A percentile compares a stretch with the other conserved stretches of the same genome.
phyloP scores from a whole-genome alignment of 768 basidiomycete genomes.

The Chalciporus sphaerocephalus region DNA sequence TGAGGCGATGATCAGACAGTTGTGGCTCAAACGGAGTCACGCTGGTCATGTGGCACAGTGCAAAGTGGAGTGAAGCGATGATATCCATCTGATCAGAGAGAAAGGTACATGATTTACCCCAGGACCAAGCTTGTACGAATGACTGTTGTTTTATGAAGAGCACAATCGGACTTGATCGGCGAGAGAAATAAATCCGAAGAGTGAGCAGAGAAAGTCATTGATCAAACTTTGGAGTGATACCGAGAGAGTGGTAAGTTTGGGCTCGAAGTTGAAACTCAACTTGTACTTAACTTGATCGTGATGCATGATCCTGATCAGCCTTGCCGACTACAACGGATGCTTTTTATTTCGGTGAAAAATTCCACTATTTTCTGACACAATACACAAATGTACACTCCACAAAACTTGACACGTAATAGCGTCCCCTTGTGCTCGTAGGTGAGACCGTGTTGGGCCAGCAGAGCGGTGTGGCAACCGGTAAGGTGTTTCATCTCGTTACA shows the following conservation, averaged over 20 bases:
- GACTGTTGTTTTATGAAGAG: conserved; percentile 3
- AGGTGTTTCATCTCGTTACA: neutral
- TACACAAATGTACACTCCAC: conserved; percentile 9
- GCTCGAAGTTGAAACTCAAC: conserved; percentile 34
- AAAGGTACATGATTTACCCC: neutral
- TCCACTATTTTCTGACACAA: conserved; percentile 27
- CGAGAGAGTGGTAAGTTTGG: conserved; percentile 26
- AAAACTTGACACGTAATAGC: conserved; percentile 20
- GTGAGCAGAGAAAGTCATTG: conserved; percentile 29
- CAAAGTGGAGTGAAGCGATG: neutral
- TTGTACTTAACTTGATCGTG: conserved; percentile 1
- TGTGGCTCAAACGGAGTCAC: neutral
- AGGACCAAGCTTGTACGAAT: neutral
- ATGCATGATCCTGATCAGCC: conserved; percentile 25
- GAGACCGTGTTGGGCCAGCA: conserved; percentile 5
- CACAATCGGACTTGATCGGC: conserved; percentile 34
- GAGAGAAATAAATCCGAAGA: conserved; percentile 27
- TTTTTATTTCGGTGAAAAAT: conserved; percentile 16
- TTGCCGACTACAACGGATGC: conserved; percentile 31
- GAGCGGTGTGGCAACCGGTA: neutral
- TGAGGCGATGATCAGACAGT: conserved; percentile 8
- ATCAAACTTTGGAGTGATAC: too few species aligned
- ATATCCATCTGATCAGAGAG: too few species aligned
- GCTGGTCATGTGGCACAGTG: neutral
- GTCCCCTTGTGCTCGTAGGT: neutral